Evolutionary conservation across 2,329 filamentous ascomycete species (phyloP).

Genomic region (Cercospora sp.): DNA sequence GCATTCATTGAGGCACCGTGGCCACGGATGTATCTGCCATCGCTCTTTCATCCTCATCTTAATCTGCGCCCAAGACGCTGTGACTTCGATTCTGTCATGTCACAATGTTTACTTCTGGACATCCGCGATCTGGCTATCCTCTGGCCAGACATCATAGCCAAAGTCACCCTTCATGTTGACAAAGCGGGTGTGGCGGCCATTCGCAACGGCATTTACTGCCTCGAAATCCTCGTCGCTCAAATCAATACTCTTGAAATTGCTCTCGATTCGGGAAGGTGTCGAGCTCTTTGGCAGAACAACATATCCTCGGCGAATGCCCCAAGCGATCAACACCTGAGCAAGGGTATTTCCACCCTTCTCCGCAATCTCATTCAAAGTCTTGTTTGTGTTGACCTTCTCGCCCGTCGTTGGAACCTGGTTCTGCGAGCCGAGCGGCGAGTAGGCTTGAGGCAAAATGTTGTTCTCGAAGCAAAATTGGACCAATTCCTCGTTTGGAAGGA

Average conservation of each 20-base stretch:
- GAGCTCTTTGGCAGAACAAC: slow-evolving; percentile 70
- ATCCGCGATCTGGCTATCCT: slow-evolving; percentile 16
- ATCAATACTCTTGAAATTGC: slow-evolving; percentile 65
- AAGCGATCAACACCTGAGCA: slow-evolving; percentile 63
- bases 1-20: neutral
- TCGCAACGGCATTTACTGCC: slow-evolving; percentile 63
- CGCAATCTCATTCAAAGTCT: slow-evolving; percentile 59
- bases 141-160: slow-evolving; percentile 59
- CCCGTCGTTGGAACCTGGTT: slow-evolving; percentile 68
- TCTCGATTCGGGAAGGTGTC: slow-evolving; percentile 64
- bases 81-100: neutral
- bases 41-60: neutral
- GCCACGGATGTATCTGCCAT: neutral
- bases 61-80: neutral
- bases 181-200: slow-evolving; percentile 67
- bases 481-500: slow-evolving; percentile 63
- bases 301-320: slow-evolving; percentile 66
- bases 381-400: slow-evolving; percentile 64
- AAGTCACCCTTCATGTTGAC: slow-evolving; percentile 83
- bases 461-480: slow-evolving; percentile 59
- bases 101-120: slow-evolving; percentile 11
- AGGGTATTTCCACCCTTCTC: slow-evolving; percentile 59
- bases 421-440: slow-evolving; percentile 63
- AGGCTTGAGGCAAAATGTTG: slow-evolving; percentile 57
- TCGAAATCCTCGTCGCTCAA: slow-evolving; percentile 57